Percentiles rank a stretch among this genome's conserved stretches.
Evolutionary conservation across 768 basidiomycete genomes (phyloP).

Genomic region (Amanita pseudoporphyria): DNA sequence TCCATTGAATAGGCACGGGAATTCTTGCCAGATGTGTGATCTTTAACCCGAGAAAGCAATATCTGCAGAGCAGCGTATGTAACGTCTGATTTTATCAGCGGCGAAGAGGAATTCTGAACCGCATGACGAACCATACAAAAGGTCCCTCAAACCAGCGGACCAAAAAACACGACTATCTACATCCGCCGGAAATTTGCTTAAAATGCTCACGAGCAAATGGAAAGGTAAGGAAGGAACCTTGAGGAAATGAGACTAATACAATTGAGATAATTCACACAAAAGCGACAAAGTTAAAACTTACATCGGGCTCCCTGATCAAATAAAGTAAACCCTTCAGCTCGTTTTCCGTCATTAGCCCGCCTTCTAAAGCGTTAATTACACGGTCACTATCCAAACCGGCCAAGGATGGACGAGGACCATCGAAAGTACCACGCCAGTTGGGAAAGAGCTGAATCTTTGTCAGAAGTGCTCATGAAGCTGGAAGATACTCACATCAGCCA

Average conservation of each 20-base stretch:
- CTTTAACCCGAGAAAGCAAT: constrained; percentile 38
- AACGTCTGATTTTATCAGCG: constrained; percentile 20
- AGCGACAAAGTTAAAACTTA: constrained; percentile 23
- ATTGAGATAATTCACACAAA: constrained; percentile 9
- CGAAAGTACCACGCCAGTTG: constrained; percentile 68
- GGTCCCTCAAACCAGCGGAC: constrained; percentile 51
- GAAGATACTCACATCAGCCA: constrained; percentile 53
- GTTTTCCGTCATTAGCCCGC: constrained; percentile 53
- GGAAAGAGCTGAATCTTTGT: constrained; percentile 53
- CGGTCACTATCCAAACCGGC: constrained; percentile 49
- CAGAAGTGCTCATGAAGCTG: background rate
- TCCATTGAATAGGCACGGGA: constrained; percentile 25
- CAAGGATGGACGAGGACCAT: constrained; percentile 58
- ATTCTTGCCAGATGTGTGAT: constrained; percentile 24
- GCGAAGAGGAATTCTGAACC: constrained; percentile 4
- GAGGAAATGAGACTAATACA: constrained; percentile 66
- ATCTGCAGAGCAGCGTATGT: constrained; percentile 46
- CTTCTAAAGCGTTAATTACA: constrained; percentile 50
- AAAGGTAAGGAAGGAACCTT: constrained; percentile 80
- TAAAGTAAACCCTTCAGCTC: constrained; percentile 60
- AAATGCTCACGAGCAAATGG: constrained; percentile 63
- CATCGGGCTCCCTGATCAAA: constrained; percentile 71
- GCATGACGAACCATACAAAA: constrained; percentile 49
- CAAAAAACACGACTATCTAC: constrained; percentile 71
- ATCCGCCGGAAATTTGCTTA: constrained; percentile 73